Evolutionary conservation across 805 yeast genomes (phyloP).

Genomic region (Starmerella potacharoeniae): DNA sequence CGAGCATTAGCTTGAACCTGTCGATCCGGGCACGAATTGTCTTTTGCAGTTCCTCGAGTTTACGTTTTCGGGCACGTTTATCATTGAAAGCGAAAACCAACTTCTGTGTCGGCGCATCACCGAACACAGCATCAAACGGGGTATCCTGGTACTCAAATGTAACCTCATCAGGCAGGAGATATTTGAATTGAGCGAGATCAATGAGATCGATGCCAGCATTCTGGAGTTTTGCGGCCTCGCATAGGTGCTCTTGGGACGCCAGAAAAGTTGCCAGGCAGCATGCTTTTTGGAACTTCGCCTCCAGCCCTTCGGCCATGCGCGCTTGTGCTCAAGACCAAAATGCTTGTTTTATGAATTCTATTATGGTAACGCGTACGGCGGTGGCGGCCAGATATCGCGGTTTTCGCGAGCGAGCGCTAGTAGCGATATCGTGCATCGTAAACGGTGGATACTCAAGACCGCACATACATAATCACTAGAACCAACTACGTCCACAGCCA

Average conservation of each 20-base stretch:
- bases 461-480: not conserved
- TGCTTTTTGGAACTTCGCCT: constrained; percentile 8
- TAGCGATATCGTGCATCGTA: too few relatives aligned
- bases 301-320: not conserved
- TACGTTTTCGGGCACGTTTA: constrained; percentile 36
- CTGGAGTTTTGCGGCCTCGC: constrained; percentile 17
- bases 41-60: constrained; percentile 2
- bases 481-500: not conserved
- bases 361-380: not conserved
- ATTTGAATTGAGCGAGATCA: constrained; percentile 56
- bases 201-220: constrained; percentile 30
- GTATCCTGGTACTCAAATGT: constrained; percentile 68
- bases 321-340: not conserved
- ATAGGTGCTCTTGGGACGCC: constrained; percentile 9
- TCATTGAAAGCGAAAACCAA: constrained; percentile 70
- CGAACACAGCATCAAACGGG: constrained; percentile 32
- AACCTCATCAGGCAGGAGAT: constrained; percentile 56
- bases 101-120: constrained; percentile 36
- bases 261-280: constrained; percentile 19
- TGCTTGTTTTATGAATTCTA: not conserved
- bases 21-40: constrained; percentile 13
- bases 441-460: too few relatives aligned
- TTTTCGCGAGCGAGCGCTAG: not conserved
- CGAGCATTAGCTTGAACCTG: constrained; percentile 13
- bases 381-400: not conserved